Evolutionary conservation across 208 protist genomes (phyloP), one percentile per base, ranked within the genome.

Genomic region (Leishmania guyanensis): DNA sequence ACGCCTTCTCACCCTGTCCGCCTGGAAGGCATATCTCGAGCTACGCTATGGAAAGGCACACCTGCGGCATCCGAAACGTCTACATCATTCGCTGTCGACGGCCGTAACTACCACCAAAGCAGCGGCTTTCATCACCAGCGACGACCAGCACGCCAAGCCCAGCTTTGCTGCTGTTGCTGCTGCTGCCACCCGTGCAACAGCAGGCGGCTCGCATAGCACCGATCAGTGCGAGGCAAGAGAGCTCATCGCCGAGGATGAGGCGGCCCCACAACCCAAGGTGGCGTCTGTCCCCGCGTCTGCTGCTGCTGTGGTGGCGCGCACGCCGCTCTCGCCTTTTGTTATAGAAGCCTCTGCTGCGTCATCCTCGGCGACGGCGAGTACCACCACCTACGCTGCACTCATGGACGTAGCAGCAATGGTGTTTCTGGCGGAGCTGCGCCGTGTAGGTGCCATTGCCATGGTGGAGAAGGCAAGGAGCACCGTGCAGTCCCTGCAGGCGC

Each of bases 381-480:
- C 20, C 6, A 16, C 54, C 2, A 51, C 78, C 17, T 87, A 87
- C 71, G 65, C 53, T 1, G 78, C 74, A 10, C 60, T 81, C n/a
- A 80, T 84, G 78, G 79, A 80, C 62, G 36, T 81, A 0, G 75
- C 80, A 10, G 84, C 76, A 39, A 68, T 62, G n/a, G 53, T 84
- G 46, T 6, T 84, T 4, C 14, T 74, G 0, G 26, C 56, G 16
- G 80, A 84, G 80, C 43, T 84, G 77, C 81, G 79, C 5, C 80
- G 71, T 33, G 17, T 64, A 17, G 70, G 72, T 64, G 69, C 29
- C 17, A n/a, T 26, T 10, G 54, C 26, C 75, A 78, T 78, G 75
- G 26, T 9, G 33, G 60, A 78, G 75, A 29, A 68, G 9, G 60
- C 46, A 5, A 50, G 22, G 58, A 9, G 72, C 36, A 53, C 48